phyloP scores from a whole-genome alignment of 2,329 filamentous ascomycete species.

The Fusarium irregulare region DNA sequence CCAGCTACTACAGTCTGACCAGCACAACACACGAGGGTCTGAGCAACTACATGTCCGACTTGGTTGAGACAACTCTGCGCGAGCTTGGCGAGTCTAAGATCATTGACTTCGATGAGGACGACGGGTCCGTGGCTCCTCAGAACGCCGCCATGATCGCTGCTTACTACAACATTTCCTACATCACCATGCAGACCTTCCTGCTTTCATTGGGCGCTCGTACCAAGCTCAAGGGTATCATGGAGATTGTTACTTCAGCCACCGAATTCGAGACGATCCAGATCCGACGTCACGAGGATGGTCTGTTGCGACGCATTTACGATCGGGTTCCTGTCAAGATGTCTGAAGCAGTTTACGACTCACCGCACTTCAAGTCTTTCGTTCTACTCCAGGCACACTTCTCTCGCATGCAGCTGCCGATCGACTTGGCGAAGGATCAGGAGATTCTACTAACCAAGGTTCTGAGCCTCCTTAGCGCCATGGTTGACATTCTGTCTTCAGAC shows the following conservation, averaged over 20 bases:
- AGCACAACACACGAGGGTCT: slow-evolving; percentile 91
- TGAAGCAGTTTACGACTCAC: slow-evolving; percentile 86
- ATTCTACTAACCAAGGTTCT: slow-evolving; percentile 85
- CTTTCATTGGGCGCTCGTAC: slow-evolving; percentile 88
- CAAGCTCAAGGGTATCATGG: slow-evolving; percentile 95
- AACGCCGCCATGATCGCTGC: slow-evolving; percentile 98
- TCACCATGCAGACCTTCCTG: slow-evolving; percentile 99
- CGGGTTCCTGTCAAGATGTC: slow-evolving; percentile 95
- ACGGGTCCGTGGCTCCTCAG: slow-evolving; percentile 87
- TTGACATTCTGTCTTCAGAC: slow-evolving; percentile 95
- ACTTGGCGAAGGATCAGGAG: slow-evolving; percentile 96
- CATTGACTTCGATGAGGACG: slow-evolving; percentile 93
- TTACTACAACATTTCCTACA: slow-evolving; percentile 99
- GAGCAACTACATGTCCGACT: slow-evolving; percentile 92
- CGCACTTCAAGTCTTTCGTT: slow-evolving; percentile 98
- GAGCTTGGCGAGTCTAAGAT: slow-evolving; percentile 94
- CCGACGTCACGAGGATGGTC: slow-evolving; percentile 87
- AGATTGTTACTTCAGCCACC: slow-evolving; percentile 95
- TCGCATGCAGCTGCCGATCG: slow-evolving; percentile 94
- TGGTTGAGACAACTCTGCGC: slow-evolving; percentile 92
- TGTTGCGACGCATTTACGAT: slow-evolving; percentile 93
- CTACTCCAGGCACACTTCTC: slow-evolving; percentile 97
- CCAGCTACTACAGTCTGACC: slow-evolving; percentile 92
- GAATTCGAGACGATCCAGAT: slow-evolving; percentile 98
- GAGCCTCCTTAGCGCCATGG: slow-evolving; percentile 88